Base-by-base conservation (phyloP, 257 asterid species). In the Solanum peruvianum region DNA sequence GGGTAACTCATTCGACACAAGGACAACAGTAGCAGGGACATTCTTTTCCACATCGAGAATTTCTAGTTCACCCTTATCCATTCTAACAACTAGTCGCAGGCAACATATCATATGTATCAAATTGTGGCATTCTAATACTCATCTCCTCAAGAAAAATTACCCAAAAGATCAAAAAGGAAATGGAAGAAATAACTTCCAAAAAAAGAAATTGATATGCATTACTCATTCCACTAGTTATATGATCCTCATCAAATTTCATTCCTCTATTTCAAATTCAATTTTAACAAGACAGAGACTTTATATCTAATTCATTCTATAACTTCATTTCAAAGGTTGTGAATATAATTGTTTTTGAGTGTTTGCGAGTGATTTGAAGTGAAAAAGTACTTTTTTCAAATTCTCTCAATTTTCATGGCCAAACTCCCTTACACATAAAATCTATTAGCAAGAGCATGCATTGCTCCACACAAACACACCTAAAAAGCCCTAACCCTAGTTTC, bases 51-150 rank as follows among this genome's bases (percentile, higher is more conserved):
- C 88, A 87, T 89, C 95, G 85, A 88, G 92, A 95, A 93, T 92
- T 87, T 89, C 93, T 47, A 91, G 88, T 72, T 92, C 93, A 82
- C 87, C 87, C 87, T 90, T 91, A 88, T 89, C 90, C 97, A 91
- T 90, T 84, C 76, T 37, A 87, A 85, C 35, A 88, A 85, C 92
- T 90, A 87, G 75, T 75, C 86, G 42, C 83, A 84, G 4, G 72
- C 27, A 84, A 56, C 52, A 85, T 14, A 67, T 33, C 42, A 78
- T 45, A 47, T 86, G 85, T 71, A 71, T 71, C 45, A 71, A 18
- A 33, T 15, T 71, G 33, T 1, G 3, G 1, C 13, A 35, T 47
- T 47, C 56, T 47, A 47, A 47, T 12, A 47, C 20, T 16, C 56
- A 13, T 47, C 2, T 47, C 56, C 37, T 70, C 78, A 47, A 47